Evolutionary conservation across 495 filamentous ascomycete genomes (phyloP), one percentile per base, ranked within the genome.

Genomic region (Corynascus novoguineensis): DNA sequence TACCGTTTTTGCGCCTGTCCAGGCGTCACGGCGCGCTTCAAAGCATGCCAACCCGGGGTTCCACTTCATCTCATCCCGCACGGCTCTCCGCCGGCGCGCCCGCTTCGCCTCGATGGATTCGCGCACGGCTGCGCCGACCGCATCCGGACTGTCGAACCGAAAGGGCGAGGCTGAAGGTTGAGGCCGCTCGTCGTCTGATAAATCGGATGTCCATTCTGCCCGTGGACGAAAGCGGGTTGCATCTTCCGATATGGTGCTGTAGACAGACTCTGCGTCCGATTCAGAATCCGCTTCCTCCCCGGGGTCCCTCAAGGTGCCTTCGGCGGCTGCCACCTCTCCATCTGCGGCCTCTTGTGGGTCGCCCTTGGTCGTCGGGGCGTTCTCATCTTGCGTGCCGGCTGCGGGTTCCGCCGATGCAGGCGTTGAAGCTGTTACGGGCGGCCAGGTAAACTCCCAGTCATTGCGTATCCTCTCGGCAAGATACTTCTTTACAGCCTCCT

Each of bases 41-140:
- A 86, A 98, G 60, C 83, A 85, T 44, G 82, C 77, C 38, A 98
- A 67, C 0, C 93, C 93, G 21, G 82, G 74, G 59, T 97, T 97
- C 88, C 88, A 95, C 17, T 70, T 66, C 78, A 88, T 82, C 66
- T 97, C 92, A 32, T 87, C 86, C 50, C 87, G 79, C 51, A 87
- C 67, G 10, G 73, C 78, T 59, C 80, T 75, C 59, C 87, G 75
- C 57, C 83, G 81, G 51, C 79, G 75, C 42, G 85, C 82, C 35
- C 81, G 76, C 53, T 81, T 75, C 21, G 69, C 65, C 27, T 75
- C 51, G 11, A 66, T 66, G 0, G 69, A 67, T 31, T 58, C 70
- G 53, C 73, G 66, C 5, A 75, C 71, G 31, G 68, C 71, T 2
- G 65, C 67, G 4, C 76, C 82, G 12, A 87, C 73, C 7, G 75